These are phyloP conservation scores for Scleroderma citrinum DNA, from an alignment of 768 basidiomycete genomes.

Conservation along the genomic window DNA sequence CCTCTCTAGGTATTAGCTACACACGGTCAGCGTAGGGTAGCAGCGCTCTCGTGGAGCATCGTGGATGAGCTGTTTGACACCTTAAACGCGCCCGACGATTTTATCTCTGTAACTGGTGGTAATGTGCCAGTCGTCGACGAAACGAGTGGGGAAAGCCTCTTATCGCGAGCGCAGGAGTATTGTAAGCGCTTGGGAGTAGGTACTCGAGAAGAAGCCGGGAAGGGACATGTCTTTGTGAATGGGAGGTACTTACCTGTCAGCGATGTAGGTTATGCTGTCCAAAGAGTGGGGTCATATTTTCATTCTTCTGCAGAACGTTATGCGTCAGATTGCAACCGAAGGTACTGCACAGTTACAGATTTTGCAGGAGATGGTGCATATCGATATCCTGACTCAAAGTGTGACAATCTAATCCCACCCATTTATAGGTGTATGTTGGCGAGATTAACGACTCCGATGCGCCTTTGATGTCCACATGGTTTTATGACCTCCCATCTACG, in stretches of 20 bases:
- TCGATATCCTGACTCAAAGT: neutral
- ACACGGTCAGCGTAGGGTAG: conserved; percentile 26
- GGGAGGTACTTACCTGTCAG: conserved; percentile 71
- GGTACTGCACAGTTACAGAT: conserved; percentile 54
- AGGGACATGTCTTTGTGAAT: conserved; percentile 81
- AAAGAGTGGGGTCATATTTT: neutral
- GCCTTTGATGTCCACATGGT: conserved; percentile 61
- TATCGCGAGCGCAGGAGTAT: conserved; percentile 50
- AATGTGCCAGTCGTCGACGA: conserved; percentile 20
- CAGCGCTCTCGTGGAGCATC: conserved; percentile 38
- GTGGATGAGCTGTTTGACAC: conserved; percentile 36
- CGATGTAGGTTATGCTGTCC: conserved; percentile 46
- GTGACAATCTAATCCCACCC: neutral
- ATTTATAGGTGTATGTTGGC: conserved; percentile 49
- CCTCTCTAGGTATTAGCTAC: conserved; percentile 33
- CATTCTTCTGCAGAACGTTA: conserved; percentile 10
- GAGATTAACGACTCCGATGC: conserved; percentile 47
- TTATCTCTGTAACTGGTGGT: conserved; percentile 36
- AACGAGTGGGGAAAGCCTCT: conserved; percentile 22
- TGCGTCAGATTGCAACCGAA: conserved; percentile 36
- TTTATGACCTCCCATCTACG: conserved; percentile 83
- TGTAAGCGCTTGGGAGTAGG: conserved; percentile 51
- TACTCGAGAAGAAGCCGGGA: conserved; percentile 24
- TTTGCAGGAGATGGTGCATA: conserved; percentile 65
- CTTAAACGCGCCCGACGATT: conserved; percentile 30